Evolutionary conservation across 495 filamentous ascomycete genomes (phyloP).

Genomic region (Lindgomyces ingoldianus): DNA sequence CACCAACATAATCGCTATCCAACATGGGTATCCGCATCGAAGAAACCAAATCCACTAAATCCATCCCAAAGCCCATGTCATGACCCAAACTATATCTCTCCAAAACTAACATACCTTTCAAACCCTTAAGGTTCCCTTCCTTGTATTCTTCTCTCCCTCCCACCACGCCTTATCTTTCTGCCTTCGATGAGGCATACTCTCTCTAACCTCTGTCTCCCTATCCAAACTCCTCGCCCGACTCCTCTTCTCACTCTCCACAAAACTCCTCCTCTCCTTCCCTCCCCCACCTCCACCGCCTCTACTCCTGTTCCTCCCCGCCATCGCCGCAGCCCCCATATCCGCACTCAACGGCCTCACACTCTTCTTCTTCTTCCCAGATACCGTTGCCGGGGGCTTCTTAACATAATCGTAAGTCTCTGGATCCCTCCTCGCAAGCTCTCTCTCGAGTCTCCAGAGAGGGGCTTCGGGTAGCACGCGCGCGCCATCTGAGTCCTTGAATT

Average conservation of each 20-base stretch:
- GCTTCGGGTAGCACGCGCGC: slow-evolving; percentile 42
- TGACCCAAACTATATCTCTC: not conserved
- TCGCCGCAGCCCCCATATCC: not conserved
- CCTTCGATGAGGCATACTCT: slow-evolving; percentile 31
- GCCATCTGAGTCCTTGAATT: slow-evolving; percentile 33
- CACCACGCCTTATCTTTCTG: slow-evolving; percentile 33
- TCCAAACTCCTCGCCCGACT: slow-evolving; percentile 25
- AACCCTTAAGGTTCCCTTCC: too few relatives aligned
- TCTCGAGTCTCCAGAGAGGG: slow-evolving; percentile 44
- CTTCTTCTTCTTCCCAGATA: not conserved
- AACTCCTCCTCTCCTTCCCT: slow-evolving; percentile 2
- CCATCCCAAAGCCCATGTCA: not conserved
- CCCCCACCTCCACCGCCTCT: not conserved
- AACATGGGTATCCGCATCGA: slow-evolving; percentile 2
- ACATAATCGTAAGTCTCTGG: slow-evolving; percentile 44
- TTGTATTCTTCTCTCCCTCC: slow-evolving; percentile 16
- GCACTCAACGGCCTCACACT: not conserved
- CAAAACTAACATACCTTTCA: not conserved
- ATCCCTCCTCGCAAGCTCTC: slow-evolving; percentile 42
- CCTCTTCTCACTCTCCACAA: slow-evolving; percentile 14
- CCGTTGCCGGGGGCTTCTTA: slow-evolving; percentile 34
- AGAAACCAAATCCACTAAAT: not conserved
- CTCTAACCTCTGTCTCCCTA: slow-evolving; percentile 20
- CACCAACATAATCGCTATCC: too few relatives aligned
- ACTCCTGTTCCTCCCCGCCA: not conserved